phyloP scores from a whole-genome alignment of 176 grass and related monocot genomes.

The Juncus inflexus region DNA sequence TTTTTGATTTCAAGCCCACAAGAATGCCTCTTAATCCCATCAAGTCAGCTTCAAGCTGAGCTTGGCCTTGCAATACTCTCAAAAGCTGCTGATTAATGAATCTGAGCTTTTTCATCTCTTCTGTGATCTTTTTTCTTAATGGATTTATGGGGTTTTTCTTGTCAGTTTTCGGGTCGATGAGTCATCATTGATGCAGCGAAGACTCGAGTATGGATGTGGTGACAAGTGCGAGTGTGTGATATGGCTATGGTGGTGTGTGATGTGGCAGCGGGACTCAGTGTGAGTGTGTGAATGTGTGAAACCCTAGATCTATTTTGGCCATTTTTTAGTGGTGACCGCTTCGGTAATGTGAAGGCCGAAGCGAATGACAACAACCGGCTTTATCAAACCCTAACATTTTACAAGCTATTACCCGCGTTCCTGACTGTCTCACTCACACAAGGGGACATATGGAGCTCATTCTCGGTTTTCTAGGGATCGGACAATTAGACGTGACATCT shows the following conservation, averaged over 20 bases:
- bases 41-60: conserved; percentile 62
- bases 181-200: conserved; percentile 14
- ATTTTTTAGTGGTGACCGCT: no score
- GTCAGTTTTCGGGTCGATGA: conserved; percentile 23
- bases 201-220: conserved; percentile 61
- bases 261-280: conserved; percentile 34
- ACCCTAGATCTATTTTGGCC: no score
- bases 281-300: conserved; percentile 64
- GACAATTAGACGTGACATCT: no score
- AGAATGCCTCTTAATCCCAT: conserved; percentile 50
- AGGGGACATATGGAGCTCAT: no score
- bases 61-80: conserved; percentile 54
- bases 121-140: conserved; percentile 88
- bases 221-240: conserved; percentile 60
- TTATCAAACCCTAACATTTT: no score
- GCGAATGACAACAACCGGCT: no score
- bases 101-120: conserved; percentile 65
- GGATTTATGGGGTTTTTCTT: conserved; percentile 38
- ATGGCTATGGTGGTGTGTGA: no score
- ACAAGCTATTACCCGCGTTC: no score
- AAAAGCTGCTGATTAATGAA: conserved; percentile 63
- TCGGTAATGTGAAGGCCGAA: conserved; percentile 50
- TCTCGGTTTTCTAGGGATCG: no score
- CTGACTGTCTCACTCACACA: no score
- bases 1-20: conserved; percentile 53